These are phyloP conservation scores for Saturnispora diversa DNA, from an alignment of 805 yeast species.

Conservation along the genomic window DNA sequence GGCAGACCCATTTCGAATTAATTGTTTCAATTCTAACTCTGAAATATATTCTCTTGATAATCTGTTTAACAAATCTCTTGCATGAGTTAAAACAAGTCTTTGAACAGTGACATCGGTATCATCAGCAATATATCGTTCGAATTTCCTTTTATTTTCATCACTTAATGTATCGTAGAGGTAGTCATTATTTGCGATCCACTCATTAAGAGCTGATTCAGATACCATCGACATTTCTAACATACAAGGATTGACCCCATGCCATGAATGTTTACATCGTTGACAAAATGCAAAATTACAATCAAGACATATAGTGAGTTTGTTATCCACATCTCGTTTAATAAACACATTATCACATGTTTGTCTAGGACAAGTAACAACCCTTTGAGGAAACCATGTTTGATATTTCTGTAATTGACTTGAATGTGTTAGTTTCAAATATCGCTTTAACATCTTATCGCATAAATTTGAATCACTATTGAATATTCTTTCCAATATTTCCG, in stretches of 20 bases:
- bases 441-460: slow-evolving; percentile 15
- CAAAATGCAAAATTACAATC: slow-evolving; percentile 49
- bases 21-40: slow-evolving; percentile 38
- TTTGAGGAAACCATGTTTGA: slow-evolving; percentile 37
- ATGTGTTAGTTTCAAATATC: slow-evolving; percentile 34
- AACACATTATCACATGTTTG: slow-evolving; percentile 37
- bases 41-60: slow-evolving; percentile 40
- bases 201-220: slow-evolving; percentile 21
- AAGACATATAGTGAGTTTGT: slow-evolving; percentile 41
- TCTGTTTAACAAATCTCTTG: slow-evolving; percentile 34
- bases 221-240: slow-evolving; percentile 23
- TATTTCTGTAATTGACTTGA: slow-evolving; percentile 37
- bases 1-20: slow-evolving; percentile 35
- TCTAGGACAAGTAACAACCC: slow-evolving; percentile 46
- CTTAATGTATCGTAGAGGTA: slow-evolving; percentile 2
- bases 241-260: slow-evolving; percentile 53
- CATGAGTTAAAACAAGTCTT: slow-evolving; percentile 33
- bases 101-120: slow-evolving; percentile 21
- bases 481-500: slow-evolving; percentile 29
- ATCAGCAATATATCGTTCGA: neutral
- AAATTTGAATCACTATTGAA: slow-evolving; percentile 17
- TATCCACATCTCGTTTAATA: slow-evolving; percentile 39
- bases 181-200: slow-evolving; percentile 27
- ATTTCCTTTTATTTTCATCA: slow-evolving; percentile 4
- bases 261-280: slow-evolving; percentile 46